These are phyloP conservation scores for Microbotryum scabiosae DNA, from an alignment of 1,284 basidiomycete species.

Conservation along the genomic window DNA sequence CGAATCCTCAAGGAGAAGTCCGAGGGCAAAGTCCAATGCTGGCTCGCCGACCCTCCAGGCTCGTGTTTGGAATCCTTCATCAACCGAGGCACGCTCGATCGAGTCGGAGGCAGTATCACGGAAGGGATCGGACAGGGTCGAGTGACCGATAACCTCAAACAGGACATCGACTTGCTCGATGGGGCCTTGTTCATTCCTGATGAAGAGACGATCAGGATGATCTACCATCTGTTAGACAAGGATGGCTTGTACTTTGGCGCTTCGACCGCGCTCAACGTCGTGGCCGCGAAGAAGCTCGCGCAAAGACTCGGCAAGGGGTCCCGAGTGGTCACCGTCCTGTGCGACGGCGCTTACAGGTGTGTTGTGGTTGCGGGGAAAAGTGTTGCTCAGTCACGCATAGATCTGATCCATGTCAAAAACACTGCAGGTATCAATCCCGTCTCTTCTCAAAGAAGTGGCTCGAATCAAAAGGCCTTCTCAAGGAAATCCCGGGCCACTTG, in stretches of 20 bases:
- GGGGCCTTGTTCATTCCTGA: conserved; percentile 83
- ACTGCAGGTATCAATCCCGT: conserved; percentile 69
- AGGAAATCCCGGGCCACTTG: conserved; percentile 72
- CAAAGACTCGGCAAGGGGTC: conserved; percentile 69
- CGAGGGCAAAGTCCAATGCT: conserved; percentile 71
- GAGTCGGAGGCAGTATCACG: conserved; percentile 83
- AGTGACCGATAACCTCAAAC: conserved; percentile 86
- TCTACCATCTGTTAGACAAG: conserved; percentile 83
- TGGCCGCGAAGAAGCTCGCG: conserved; percentile 82
- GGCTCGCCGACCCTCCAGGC: conserved; percentile 94
- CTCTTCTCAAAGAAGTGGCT: conserved; percentile 75
- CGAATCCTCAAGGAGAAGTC: conserved; percentile 78
- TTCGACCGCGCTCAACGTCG: conserved; percentile 89
- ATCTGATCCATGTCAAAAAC: neutral
- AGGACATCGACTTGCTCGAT: conserved; percentile 68
- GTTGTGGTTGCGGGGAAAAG: neutral
- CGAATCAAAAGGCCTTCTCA: conserved; percentile 65
- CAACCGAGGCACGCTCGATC: conserved; percentile 65
- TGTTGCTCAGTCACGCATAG: neutral
- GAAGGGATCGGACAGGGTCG: conserved; percentile 98
- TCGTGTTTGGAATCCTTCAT: conserved; percentile 84
- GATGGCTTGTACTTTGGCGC: conserved; percentile 97
- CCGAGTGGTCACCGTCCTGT: conserved; percentile 80
- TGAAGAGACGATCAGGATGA: conserved; percentile 81
- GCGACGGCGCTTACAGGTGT: conserved; percentile 82